Evolutionary conservation across 2,329 filamentous ascomycete species (phyloP).

Genomic region (Hymenoscyphus albidus): DNA sequence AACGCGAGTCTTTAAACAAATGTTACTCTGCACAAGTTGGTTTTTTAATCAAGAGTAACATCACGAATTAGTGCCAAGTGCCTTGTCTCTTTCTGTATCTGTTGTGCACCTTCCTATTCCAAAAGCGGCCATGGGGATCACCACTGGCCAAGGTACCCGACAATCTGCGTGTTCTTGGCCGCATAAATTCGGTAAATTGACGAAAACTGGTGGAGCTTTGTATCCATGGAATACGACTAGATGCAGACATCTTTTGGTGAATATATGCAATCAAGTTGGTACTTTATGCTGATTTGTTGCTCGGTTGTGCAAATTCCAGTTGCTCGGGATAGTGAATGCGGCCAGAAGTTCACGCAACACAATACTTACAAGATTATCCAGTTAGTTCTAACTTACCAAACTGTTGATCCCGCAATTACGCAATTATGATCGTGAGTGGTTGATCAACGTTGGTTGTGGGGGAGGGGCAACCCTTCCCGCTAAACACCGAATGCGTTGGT

Average conservation of each 20-base stretch:
- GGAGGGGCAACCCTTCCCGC: no score
- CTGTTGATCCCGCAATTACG: background rate
- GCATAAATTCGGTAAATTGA: background rate
- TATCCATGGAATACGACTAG: background rate
- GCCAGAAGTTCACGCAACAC: background rate
- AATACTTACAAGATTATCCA: background rate
- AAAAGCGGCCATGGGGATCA: background rate
- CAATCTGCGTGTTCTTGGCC: background rate
- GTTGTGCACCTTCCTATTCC: slow-evolving; percentile 2
- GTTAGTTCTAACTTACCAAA: background rate
- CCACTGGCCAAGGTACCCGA: background rate
- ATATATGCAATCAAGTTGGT: background rate
- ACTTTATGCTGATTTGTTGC: background rate
- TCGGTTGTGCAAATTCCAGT: background rate
- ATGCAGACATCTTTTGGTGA: background rate
- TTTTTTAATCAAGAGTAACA: background rate
- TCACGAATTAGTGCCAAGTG: background rate
- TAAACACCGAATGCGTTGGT: no score
- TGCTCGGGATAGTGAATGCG: background rate
- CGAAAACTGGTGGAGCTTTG: background rate
- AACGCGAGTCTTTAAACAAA: background rate
- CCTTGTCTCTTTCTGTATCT: slow-evolving; percentile 6
- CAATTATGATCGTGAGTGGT: background rate
- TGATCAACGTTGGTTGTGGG: no score
- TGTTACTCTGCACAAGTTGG: background rate